Percentiles rank a stretch among this genome's conserved stretches.
Conservation (phyloP, 306 rosid species). For the peach (Prunus persica) region DNA sequence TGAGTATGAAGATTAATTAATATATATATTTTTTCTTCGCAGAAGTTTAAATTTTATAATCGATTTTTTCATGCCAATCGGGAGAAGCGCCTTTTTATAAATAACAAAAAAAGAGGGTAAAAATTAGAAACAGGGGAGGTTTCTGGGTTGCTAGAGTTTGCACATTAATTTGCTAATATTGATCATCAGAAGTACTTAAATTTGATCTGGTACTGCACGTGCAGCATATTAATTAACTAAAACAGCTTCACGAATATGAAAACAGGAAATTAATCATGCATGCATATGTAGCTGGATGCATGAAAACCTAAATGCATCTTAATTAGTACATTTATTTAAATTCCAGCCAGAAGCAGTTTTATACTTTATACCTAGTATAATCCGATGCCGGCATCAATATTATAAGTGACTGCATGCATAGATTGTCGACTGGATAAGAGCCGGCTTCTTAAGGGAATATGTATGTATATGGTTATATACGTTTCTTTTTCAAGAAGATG, state of each 20-base stretch:
- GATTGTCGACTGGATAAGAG: background rate
- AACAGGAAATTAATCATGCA: background rate
- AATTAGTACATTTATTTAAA: background rate
- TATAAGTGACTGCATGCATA: background rate
- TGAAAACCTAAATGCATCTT: background rate
- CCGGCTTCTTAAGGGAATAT: conserved; percentile 1
- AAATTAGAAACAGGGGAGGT: background rate
- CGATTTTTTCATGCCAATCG: too few species aligned
- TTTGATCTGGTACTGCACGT: too few species aligned
- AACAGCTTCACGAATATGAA: too few species aligned
- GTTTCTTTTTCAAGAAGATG: background rate
- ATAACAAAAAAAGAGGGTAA: background rate
- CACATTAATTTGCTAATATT: too few species aligned
- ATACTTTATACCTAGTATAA: conserved; percentile 13
- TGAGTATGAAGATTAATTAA: conserved; percentile 21
- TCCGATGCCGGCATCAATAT: background rate
- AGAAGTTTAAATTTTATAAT: too few species aligned
- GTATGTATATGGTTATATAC: too few species aligned
- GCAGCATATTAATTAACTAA: too few species aligned
- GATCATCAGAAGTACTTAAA: too few species aligned
- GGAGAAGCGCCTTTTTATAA: too few species aligned
- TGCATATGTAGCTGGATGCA: background rate
- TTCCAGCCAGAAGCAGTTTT: background rate
- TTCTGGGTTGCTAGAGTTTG: too few species aligned
- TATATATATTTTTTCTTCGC: too few species aligned